A percentile compares a stretch with the other conserved stretches of the same genome.
Conservation (phyloP, 345 rosid genomes). For the Adansonia digitata region DNA sequence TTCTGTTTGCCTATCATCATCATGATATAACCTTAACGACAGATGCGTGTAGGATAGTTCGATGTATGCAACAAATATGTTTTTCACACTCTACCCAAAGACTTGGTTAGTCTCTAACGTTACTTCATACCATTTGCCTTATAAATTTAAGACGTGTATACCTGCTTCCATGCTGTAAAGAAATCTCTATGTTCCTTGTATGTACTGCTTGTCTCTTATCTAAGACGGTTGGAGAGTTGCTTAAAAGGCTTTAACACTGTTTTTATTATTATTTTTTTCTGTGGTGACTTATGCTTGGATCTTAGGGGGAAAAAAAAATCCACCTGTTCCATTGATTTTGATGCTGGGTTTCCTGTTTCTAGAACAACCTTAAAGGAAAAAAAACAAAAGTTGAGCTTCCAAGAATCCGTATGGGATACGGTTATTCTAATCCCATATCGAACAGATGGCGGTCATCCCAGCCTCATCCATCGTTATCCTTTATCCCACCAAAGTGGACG, state of each 20-base stretch:
- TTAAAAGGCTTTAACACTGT: background rate
- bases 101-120: background rate
- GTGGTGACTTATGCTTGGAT: no score
- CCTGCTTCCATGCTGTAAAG: background rate
- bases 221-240: background rate
- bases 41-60: conserved; percentile 11
- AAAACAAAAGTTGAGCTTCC: background rate
- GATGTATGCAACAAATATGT: background rate
- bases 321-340: background rate
- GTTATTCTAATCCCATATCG: background rate
- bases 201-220: background rate
- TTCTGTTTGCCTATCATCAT: conserved; percentile 8
- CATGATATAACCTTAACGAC: background rate
- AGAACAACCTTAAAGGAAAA: background rate
- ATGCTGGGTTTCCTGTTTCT: background rate
- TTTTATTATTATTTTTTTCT: no score
- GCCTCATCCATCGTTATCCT: background rate
- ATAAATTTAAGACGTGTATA: background rate
- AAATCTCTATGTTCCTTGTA: background rate
- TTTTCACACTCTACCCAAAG: background rate
- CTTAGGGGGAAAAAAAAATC: no score
- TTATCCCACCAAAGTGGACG: background rate
- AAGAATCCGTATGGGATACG: background rate
- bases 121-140: background rate
- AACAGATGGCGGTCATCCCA: background rate